Percentiles rank a stretch among this genome's conserved stretches.
Conservation (phyloP, 129 eudicot genomes). For the Silybum marianum region DNA sequence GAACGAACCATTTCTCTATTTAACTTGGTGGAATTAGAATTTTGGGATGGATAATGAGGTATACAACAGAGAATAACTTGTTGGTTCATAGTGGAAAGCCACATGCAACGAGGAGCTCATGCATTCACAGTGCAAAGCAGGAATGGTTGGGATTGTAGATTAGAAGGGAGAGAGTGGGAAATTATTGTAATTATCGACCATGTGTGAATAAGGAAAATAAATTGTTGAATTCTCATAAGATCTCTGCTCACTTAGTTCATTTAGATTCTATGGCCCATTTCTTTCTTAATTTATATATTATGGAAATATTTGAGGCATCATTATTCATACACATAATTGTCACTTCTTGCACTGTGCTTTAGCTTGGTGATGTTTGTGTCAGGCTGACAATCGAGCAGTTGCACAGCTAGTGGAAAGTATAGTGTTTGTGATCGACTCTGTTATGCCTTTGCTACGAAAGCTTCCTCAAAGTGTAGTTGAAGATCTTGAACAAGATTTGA, state of each 20-base stretch:
- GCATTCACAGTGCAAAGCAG: background rate
- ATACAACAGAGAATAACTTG: constrained; percentile 1
- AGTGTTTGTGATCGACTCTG: constrained; percentile 84
- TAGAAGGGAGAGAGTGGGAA: background rate
- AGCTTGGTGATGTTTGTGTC: constrained; percentile 40
- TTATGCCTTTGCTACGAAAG: constrained; percentile 82
- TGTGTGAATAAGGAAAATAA: background rate
- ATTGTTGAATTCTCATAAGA: background rate
- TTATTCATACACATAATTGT: background rate
- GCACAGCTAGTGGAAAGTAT: constrained; percentile 95
- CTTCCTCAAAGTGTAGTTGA: constrained; percentile 81
- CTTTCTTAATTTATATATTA: constrained; percentile 5
- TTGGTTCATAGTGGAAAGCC: background rate
- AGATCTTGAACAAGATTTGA: constrained; percentile 93
- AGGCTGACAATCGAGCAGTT: constrained; percentile 81
- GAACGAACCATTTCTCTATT: background rate
- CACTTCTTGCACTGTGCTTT: constrained; percentile 18
- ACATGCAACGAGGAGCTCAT: background rate
- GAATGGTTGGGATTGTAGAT: background rate
- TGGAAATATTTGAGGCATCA: constrained; percentile 13
- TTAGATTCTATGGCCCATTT: constrained; percentile 8
- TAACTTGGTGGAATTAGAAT: background rate
- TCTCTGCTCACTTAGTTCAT: constrained; percentile 12
- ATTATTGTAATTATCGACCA: background rate
- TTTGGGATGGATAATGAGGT: background rate